phyloP scores from a whole-genome alignment of 495 filamentous ascomycete species.

The Lepidopterella palustris region DNA sequence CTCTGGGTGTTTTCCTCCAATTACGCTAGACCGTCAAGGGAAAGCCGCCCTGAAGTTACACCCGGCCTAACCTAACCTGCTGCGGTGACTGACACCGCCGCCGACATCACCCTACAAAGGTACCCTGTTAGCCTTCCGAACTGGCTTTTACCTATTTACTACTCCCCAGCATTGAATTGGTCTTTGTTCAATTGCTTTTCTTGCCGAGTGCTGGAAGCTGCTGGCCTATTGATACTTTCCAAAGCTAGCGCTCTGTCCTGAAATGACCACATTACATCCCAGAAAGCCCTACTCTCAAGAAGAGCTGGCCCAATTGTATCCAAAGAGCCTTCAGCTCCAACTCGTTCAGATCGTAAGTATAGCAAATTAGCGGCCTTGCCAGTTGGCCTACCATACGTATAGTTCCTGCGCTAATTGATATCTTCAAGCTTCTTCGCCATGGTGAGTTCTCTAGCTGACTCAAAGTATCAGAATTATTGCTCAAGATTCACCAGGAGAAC shows the following conservation, averaged over 20 bases:
- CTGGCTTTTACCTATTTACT: too few species aligned
- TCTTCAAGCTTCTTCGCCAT: conserved; percentile 66
- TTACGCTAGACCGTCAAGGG: too few species aligned
- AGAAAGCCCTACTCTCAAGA: conserved; percentile 70
- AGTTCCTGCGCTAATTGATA: neutral
- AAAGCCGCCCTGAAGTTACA: too few species aligned
- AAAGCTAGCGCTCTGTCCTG: neutral
- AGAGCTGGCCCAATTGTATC: conserved; percentile 80
- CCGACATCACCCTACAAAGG: too few species aligned
- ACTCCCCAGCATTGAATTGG: too few species aligned
- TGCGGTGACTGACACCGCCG: too few species aligned
- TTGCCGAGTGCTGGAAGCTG: neutral
- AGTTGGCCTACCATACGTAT: neutral
- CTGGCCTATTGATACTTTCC: neutral
- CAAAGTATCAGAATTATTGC: neutral
- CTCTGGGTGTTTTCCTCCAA: too few species aligned
- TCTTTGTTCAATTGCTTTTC: neutral
- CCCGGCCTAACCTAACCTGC: too few species aligned
- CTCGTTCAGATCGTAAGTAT: conserved; percentile 73
- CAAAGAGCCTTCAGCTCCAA: conserved; percentile 68
- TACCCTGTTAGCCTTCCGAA: too few species aligned
- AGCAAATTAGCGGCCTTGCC: neutral
- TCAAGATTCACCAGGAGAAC: conserved; percentile 51
- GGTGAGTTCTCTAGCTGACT: conserved; percentile 43
- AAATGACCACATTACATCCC: conserved; percentile 72